Conservation (phyloP, 2,329 filamentous ascomycete species). For the Pyrenochaeta sp. region DNA sequence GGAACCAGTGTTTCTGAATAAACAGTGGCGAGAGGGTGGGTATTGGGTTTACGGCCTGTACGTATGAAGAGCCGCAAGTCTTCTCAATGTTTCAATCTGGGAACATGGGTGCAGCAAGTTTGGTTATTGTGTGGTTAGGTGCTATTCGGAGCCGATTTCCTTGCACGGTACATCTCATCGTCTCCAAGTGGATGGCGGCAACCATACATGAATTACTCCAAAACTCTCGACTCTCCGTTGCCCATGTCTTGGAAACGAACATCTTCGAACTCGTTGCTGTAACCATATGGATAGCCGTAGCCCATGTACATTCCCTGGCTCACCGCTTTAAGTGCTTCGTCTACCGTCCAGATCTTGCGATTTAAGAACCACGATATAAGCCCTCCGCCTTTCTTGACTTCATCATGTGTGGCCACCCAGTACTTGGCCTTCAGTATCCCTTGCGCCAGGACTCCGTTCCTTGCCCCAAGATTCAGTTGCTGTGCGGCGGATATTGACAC, state of each 20-base stretch:
- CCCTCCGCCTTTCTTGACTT: slow-evolving; percentile 66
- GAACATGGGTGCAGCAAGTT: too few species aligned
- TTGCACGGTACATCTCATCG: too few species aligned
- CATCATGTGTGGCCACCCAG: slow-evolving; percentile 72
- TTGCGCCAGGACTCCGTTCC: slow-evolving; percentile 67
- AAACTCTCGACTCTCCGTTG: slow-evolving; percentile 64
- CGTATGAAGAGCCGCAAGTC: slow-evolving; percentile 14
- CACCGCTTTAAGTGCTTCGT: slow-evolving; percentile 59
- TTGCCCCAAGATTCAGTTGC: slow-evolving; percentile 69
- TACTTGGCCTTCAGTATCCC: slow-evolving; percentile 62
- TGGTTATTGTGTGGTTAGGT: too few species aligned
- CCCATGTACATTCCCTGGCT: slow-evolving; percentile 52
- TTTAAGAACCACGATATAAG: slow-evolving; percentile 61
- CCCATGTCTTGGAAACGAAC: slow-evolving; percentile 60
- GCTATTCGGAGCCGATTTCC: too few species aligned
- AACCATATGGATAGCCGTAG: slow-evolving; percentile 26
- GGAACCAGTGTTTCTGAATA: slow-evolving; percentile 31
- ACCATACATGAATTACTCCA: too few species aligned
- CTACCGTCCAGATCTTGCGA: slow-evolving; percentile 51
- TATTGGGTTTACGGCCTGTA: slow-evolving; percentile 32
- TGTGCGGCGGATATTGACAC: slow-evolving; percentile 59
- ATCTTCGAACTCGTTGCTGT: slow-evolving; percentile 49
- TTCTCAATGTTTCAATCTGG: too few species aligned
- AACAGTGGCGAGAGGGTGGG: slow-evolving; percentile 29
- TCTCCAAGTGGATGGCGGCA: too few species aligned